Evolutionary conservation across 345 rosid species (phyloP), one percentile per base, ranked within the genome.

Genomic region (Euphorbia peplus): DNA sequence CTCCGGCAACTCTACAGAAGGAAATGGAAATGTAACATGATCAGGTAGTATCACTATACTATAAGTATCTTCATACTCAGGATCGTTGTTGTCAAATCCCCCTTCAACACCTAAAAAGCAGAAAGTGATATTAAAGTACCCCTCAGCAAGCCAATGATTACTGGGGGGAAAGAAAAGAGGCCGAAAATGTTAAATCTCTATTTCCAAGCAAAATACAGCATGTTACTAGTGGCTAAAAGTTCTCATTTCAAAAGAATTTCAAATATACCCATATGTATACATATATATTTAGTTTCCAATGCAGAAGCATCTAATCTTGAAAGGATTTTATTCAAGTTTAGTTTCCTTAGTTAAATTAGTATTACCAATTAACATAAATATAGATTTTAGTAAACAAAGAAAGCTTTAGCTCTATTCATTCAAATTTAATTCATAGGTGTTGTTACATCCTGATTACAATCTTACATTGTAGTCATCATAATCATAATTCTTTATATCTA

Each of bases 1-100:
- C 84, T 95, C 99, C 21, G 98, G 99, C 78, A 95, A 79, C 76
- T 92, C 96, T 76, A 95, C 92, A 12, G 90, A 86, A 75, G 99
- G 99, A 77, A 90, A 88, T 15, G 90, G 85, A 62, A 92, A 88
- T 30, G 90, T 76, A 29, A 84, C 83, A 61, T 85, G 82, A 69
- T 78, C 86, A 51, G 98, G 99, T 75, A 95, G 85, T 63, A 95
- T 77, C 60, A 92, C 88, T 52, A 92, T 83, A 59, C 67, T 83
- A 70, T 80, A 79, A 68, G 83, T 79, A 72, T 90, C 95, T 67
- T 95, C 99, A 67, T 88, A 90, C 80, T 89, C 90, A 61, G 87
- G 80, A 68, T 87, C 98, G 70, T 72, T 87, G 84, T 83, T 90
- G 77, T 90, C 99, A 79, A 95, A 95, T 14, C 98, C 99, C 35